Percentiles rank a stretch among this genome's conserved stretches.
These are phyloP conservation scores for Globisporangium carolinianum DNA, from an alignment of 352 stramenopile genomes.

Conservation along the genomic window DNA sequence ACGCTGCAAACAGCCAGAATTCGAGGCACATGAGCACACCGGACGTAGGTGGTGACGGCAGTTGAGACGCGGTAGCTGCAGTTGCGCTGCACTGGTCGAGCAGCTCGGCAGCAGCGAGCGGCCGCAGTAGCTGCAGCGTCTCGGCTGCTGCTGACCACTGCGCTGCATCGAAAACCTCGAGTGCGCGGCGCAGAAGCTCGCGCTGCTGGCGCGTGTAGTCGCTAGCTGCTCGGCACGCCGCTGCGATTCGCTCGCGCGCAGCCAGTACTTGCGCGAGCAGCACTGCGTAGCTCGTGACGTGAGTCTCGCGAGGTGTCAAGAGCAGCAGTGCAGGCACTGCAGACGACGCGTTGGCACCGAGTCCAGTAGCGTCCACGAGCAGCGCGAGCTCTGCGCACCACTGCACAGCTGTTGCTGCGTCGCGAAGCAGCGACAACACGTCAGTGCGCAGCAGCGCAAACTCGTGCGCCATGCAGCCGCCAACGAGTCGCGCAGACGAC, in stretches of 20 bases:
- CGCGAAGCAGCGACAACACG: not conserved
- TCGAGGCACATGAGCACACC: slow-evolving; percentile 10
- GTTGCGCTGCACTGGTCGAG: not conserved
- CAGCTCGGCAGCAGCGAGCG: slow-evolving; percentile 5
- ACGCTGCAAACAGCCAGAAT: slow-evolving; percentile 7
- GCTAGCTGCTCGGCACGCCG: no score
- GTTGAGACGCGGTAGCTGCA: not conserved
- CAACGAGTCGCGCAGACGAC: slow-evolving; percentile 1
- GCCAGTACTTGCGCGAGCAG: slow-evolving; percentile 9
- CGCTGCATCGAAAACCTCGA: not conserved
- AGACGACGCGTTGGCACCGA: not conserved
- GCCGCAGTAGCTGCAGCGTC: slow-evolving; percentile 4
- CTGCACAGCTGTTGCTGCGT: not conserved
- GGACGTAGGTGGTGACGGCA: not conserved
- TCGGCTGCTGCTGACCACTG: slow-evolving; percentile 2
- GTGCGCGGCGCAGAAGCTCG: not conserved
- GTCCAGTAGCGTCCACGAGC: slow-evolving; percentile 10
- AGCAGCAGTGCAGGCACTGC: not conserved
- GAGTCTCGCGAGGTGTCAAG: not conserved
- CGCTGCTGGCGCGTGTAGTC: no score
- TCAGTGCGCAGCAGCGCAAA: not conserved
- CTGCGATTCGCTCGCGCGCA: not conserved
- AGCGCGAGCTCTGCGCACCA: slow-evolving; percentile 7
- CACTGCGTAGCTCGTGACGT: slow-evolving; percentile 4
- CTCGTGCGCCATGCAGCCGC: slow-evolving; percentile 9